Conservation (phyloP, 352 stramenopile species). For the Albugo laibachii region DNA sequence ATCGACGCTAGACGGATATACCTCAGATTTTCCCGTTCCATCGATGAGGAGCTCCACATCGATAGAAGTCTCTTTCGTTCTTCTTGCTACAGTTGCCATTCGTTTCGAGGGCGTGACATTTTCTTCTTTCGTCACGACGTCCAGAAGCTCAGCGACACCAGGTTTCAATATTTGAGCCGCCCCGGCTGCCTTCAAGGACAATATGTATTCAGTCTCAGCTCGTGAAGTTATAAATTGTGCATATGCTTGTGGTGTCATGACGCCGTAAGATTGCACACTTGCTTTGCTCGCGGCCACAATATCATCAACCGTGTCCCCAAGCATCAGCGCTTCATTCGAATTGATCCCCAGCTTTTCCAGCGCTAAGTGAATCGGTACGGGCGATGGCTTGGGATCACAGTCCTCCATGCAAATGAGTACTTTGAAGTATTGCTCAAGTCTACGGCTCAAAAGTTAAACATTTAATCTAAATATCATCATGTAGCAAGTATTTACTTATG, state of each 20-base stretch:
- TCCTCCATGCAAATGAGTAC: slow-evolving; percentile 93
- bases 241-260: slow-evolving; percentile 75
- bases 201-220: slow-evolving; percentile 20
- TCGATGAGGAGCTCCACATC: slow-evolving; percentile 73
- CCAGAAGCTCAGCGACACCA: slow-evolving; percentile 62
- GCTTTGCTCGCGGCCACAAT: slow-evolving; percentile 72
- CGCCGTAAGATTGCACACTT: slow-evolving; percentile 45
- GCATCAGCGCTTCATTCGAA: slow-evolving; percentile 66
- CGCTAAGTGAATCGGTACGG: slow-evolving; percentile 70
- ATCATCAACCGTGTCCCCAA: slow-evolving; percentile 95
- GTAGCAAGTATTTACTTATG: slow-evolving; percentile 21
- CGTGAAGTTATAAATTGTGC: slow-evolving; percentile 54
- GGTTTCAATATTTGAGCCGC: slow-evolving; percentile 42
- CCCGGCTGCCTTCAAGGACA: slow-evolving; percentile 29
- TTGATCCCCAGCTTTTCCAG: slow-evolving; percentile 69
- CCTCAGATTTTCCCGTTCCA: slow-evolving; percentile 65
- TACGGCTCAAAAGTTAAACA: slow-evolving; percentile 5
- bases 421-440: slow-evolving; percentile 76
- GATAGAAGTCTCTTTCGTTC: slow-evolving; percentile 92
- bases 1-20: slow-evolving; percentile 3
- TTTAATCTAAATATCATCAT: background rate
- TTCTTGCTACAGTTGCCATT: slow-evolving; percentile 7
- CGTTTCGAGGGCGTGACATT: background rate
- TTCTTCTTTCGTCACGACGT: slow-evolving; percentile 25
- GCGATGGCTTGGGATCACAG: slow-evolving; percentile 84